Evolutionary conservation across 78 protist genomes (phyloP).

Genomic region (Tieghemostelium lacteum): DNA sequence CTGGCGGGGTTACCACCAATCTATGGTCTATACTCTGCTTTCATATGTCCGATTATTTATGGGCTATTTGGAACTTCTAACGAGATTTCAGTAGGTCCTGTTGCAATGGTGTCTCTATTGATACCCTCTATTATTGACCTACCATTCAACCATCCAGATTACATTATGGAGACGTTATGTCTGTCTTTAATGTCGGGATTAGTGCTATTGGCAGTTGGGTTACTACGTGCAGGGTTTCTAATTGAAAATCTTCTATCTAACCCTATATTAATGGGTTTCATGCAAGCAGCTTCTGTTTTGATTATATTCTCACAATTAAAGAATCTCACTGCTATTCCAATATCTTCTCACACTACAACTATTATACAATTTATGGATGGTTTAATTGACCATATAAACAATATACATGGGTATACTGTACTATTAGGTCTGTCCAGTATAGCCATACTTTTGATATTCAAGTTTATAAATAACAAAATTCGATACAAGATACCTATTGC

Average conservation of each 20-base stretch:
- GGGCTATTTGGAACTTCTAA: slow-evolving; percentile 74
- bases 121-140: slow-evolving; percentile 29
- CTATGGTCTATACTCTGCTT: slow-evolving; percentile 75
- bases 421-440: slow-evolving; percentile 39
- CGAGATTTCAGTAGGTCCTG: slow-evolving; percentile 80
- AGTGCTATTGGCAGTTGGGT: slow-evolving; percentile 44
- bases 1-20: slow-evolving; percentile 85
- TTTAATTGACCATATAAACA: neutral
- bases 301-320: slow-evolving; percentile 62
- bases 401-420: slow-evolving; percentile 42
- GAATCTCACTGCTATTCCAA: slow-evolving; percentile 41
- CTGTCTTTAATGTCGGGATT: slow-evolving; percentile 53
- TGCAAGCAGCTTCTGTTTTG: slow-evolving; percentile 60
- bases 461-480: slow-evolving; percentile 25
- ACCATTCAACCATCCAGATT: neutral
- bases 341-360: slow-evolving; percentile 14
- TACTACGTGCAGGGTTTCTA: slow-evolving; percentile 46
- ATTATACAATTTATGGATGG: slow-evolving; percentile 1
- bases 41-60: slow-evolving; percentile 76
- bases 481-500: slow-evolving; percentile 73
- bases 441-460: neutral
- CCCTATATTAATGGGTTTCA: slow-evolving; percentile 69
- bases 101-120: slow-evolving; percentile 78
- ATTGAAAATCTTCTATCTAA: slow-evolving; percentile 60
- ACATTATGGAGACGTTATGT: slow-evolving; percentile 7